Evolutionary conservation across 1,139 yeast species (phyloP).

Genomic region (Chernovozyma aurita): DNA sequence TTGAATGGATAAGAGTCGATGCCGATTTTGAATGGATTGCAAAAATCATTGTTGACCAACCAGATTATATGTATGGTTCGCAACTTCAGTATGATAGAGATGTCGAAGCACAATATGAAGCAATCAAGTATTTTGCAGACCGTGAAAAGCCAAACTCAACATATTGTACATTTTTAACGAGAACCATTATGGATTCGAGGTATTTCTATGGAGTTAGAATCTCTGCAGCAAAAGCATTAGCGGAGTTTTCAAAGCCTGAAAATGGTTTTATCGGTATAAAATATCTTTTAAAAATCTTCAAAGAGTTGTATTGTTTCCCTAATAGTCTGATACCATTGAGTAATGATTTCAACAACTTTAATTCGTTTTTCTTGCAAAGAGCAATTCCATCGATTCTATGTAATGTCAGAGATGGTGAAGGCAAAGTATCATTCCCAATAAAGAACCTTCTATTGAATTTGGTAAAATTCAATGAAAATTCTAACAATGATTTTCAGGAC

Average conservation of each 20-base stretch:
- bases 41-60: slow-evolving; percentile 73
- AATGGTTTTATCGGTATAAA: slow-evolving; percentile 66
- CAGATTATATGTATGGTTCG: slow-evolving; percentile 92
- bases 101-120: slow-evolving; percentile 91
- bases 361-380: slow-evolving; percentile 64
- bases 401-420: slow-evolving; percentile 54
- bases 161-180: slow-evolving; percentile 72
- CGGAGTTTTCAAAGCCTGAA: slow-evolving; percentile 58
- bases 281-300: slow-evolving; percentile 70
- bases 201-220: slow-evolving; percentile 87
- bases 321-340: slow-evolving; percentile 65
- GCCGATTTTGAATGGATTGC: slow-evolving; percentile 98
- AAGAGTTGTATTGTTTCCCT: slow-evolving; percentile 67
- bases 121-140: slow-evolving; percentile 67
- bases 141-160: slow-evolving; percentile 53
- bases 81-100: slow-evolving; percentile 94
- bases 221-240: slow-evolving; percentile 81
- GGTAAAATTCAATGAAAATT: slow-evolving; percentile 80
- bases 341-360: slow-evolving; percentile 71
- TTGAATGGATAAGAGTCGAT: slow-evolving; percentile 96
- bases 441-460: slow-evolving; percentile 64
- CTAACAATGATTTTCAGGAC: slow-evolving; percentile 75
- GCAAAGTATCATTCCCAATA: slow-evolving; percentile 63
- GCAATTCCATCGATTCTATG: slow-evolving; percentile 65
- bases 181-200: slow-evolving; percentile 79